These are phyloP conservation scores for Borovskyia barvae DNA, from an alignment of 208 protist genomes.

Conservation along the genomic window DNA sequence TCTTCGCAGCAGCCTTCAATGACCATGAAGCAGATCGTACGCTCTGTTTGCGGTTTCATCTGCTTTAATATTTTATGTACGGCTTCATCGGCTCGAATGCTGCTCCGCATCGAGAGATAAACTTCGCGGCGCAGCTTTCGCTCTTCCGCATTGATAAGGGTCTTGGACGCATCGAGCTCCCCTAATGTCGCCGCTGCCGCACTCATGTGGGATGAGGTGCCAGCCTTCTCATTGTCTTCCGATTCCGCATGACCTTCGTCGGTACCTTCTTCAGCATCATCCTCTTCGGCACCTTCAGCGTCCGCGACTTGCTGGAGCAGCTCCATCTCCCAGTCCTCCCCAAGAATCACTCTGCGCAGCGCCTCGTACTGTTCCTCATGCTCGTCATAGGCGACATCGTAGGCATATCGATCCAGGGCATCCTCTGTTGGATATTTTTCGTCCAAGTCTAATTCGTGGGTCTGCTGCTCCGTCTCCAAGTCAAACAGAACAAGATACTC, in stretches of 20 bases:
- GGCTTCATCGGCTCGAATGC: constrained; percentile 96
- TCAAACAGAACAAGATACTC: constrained; percentile 92
- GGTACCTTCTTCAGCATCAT: constrained; percentile 32
- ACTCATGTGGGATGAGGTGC: not conserved
- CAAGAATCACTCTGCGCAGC: constrained; percentile 91
- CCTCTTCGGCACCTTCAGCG: constrained; percentile 46
- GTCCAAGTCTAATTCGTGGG: constrained; percentile 93
- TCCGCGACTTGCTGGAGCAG: constrained; percentile 57
- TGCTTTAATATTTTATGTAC: constrained; percentile 98
- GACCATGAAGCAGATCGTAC: constrained; percentile 95
- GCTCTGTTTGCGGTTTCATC: constrained; percentile 70
- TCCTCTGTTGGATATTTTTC: constrained; percentile 88
- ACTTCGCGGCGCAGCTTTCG: constrained; percentile 94
- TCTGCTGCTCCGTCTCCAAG: constrained; percentile 94
- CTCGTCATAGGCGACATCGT: constrained; percentile 91
- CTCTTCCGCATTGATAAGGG: constrained; percentile 55
- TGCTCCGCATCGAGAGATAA: constrained; percentile 98
- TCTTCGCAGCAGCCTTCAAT: constrained; percentile 98
- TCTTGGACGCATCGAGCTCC: constrained; percentile 30
- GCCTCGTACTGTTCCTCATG: constrained; percentile 94
- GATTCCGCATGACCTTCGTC: constrained; percentile 1
- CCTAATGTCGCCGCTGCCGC: not conserved
- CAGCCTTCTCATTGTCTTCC: not conserved
- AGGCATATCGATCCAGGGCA: constrained; percentile 91
- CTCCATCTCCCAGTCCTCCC: constrained; percentile 87